Percentiles rank a stretch among this genome's conserved stretches.
phyloP scores from a whole-genome alignment of 805 yeast genomes.

The Allodekkera sacchari region DNA sequence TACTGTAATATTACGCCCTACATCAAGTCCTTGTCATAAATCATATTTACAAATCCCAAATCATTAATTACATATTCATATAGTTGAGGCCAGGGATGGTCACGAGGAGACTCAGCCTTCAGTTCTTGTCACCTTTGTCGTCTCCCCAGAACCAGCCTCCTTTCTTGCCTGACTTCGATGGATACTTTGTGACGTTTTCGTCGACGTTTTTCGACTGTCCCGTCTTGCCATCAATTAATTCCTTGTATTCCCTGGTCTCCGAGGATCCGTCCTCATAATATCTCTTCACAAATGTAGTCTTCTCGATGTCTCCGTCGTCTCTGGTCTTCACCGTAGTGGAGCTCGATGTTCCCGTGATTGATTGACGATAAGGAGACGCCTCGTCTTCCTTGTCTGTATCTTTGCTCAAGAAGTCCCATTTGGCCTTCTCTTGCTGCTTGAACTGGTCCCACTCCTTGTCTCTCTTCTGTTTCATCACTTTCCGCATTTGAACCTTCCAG shows the following conservation, averaged over 20 bases:
- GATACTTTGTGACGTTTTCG: conserved; percentile 10
- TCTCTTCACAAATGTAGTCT: conserved; percentile 27
- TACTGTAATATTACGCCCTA: too few relatives aligned
- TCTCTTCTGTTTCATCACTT: conserved; percentile 33
- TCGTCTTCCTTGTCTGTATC: neutral
- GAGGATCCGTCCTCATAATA: conserved; percentile 37
- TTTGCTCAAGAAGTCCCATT: conserved; percentile 16
- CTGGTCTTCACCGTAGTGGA: conserved; percentile 28
- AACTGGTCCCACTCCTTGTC: conserved; percentile 15
- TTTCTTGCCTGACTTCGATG: conserved; percentile 6
- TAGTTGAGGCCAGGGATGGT: too few relatives aligned
- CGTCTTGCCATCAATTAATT: conserved; percentile 25
- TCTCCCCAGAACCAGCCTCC: conserved; percentile 27
- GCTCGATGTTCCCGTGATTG: conserved; percentile 31
- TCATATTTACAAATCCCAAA: too few relatives aligned
- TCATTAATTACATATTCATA: too few relatives aligned
- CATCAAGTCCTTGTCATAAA: too few relatives aligned
- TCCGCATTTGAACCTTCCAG: conserved; percentile 56
- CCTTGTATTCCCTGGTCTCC: conserved; percentile 29
- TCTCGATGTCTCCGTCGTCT: conserved; percentile 36
- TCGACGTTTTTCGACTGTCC: conserved; percentile 26
- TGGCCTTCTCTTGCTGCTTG: conserved; percentile 16
- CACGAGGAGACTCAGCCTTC: too few relatives aligned
- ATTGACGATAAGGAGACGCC: too few relatives aligned
- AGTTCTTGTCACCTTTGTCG: too few relatives aligned